phyloP scores from a whole-genome alignment of 2,329 filamentous ascomycete genomes.

The Penicillium rolfsii region DNA sequence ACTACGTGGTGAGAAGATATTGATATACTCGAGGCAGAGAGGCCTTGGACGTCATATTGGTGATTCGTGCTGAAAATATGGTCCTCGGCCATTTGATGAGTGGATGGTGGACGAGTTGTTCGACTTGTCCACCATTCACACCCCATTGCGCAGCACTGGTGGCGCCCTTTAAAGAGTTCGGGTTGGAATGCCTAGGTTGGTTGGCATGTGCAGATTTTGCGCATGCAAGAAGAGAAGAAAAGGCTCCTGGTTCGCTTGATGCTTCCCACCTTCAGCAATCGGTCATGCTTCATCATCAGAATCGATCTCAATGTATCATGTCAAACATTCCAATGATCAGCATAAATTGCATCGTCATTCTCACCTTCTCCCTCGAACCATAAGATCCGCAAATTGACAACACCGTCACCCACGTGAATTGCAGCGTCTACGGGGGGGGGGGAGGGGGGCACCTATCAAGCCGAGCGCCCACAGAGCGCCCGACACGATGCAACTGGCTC shows the following conservation, averaged over 20 bases:
- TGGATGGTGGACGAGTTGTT: background rate
- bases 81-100: background rate
- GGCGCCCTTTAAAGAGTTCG: conserved; percentile 9
- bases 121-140: background rate
- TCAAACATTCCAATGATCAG: background rate
- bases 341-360: background rate
- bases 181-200: conserved; percentile 11
- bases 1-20: background rate
- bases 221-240: background rate
- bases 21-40: too few relatives aligned
- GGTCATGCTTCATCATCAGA: background rate
- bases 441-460: background rate
- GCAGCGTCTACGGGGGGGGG: background rate
- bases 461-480: background rate
- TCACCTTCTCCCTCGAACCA: background rate
- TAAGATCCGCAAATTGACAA: background rate
- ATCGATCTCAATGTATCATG: background rate
- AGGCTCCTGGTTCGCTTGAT: background rate
- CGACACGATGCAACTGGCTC: conserved; percentile 2
- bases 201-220: conserved; percentile 21
- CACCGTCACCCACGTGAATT: background rate
- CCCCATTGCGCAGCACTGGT: background rate
- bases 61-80: conserved; percentile 19
- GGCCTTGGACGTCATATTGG: background rate
- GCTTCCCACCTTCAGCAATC: background rate